These are phyloP conservation scores for Mortierella claussenii DNA, from an alignment of 192 early-diverging fungal species.

Conservation along the genomic window DNA sequence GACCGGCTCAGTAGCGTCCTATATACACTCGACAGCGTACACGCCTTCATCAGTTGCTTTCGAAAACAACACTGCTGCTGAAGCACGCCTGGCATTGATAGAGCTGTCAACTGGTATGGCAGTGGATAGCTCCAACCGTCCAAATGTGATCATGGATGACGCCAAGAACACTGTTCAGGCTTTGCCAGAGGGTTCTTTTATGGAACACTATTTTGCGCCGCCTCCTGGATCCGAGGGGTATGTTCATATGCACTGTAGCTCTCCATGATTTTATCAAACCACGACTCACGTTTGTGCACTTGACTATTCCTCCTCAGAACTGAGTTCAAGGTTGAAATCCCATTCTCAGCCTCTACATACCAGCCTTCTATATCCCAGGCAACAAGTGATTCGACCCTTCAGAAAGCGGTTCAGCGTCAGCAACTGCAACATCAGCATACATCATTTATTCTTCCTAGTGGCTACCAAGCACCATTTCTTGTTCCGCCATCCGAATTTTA, in stretches of 20 bases:
- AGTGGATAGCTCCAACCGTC: slow-evolving; percentile 30
- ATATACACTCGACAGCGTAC: slow-evolving; percentile 3
- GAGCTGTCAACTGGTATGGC: slow-evolving; percentile 34
- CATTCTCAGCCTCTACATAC: slow-evolving; percentile 1
- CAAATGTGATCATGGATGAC: slow-evolving; percentile 38
- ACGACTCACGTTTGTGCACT: neutral
- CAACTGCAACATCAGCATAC: slow-evolving; percentile 15
- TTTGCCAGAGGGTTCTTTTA: neutral
- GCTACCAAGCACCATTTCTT: slow-evolving; percentile 15
- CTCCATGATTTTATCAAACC: neutral
- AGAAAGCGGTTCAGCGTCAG: slow-evolving; percentile 1
- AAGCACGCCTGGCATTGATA: slow-evolving; percentile 28
- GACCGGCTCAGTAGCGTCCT: neutral
- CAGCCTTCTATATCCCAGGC: neutral
- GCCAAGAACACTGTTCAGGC: slow-evolving; percentile 27
- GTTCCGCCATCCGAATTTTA: slow-evolving; percentile 7
- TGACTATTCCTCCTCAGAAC: neutral
- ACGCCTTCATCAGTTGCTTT: neutral
- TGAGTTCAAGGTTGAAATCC: slow-evolving; percentile 28
- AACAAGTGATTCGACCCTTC: neutral
- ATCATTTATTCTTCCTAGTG: slow-evolving; percentile 13
- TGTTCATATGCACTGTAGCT: too few species aligned
- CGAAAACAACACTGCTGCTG: neutral
- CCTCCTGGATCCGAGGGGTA: neutral
- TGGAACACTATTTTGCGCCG: slow-evolving; percentile 1